phyloP scores from a whole-genome alignment of 768 basidiomycete genomes.

The Suillus bovinus region DNA sequence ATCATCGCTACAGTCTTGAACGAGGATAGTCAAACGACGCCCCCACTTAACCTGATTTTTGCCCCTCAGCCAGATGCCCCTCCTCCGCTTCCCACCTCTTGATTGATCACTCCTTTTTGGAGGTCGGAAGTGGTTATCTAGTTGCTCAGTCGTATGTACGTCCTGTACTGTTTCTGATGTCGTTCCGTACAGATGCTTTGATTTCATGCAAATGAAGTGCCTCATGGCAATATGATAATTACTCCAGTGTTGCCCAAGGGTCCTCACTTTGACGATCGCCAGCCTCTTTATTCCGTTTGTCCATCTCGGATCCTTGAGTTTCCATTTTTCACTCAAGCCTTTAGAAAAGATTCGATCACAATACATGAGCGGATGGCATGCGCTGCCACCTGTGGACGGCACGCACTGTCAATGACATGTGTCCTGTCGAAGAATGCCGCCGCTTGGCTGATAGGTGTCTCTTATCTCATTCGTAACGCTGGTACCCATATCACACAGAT shows the following conservation, averaged over 20 bases:
- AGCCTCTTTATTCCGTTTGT: constrained; percentile 3
- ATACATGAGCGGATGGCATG: not conserved
- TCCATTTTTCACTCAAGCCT: not conserved
- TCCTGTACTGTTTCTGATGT: constrained; percentile 5
- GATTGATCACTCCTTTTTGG: constrained; percentile 12
- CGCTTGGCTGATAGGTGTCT: not conserved
- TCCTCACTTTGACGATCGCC: constrained; percentile 7
- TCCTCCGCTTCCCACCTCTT: constrained; percentile 62
- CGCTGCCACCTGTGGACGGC: not conserved
- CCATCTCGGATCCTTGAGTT: not conserved
- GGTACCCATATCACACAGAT: not conserved
- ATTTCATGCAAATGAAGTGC: constrained; percentile 1
- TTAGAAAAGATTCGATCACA: not conserved
- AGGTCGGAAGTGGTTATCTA: constrained; percentile 18
- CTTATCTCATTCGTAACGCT: not conserved
- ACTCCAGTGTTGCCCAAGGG: not conserved
- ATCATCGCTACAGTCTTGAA: constrained; percentile 84
- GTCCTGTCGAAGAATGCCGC: not conserved
- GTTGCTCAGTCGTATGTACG: constrained; percentile 22
- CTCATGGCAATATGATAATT: not conserved
- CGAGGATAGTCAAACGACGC: constrained; percentile 84
- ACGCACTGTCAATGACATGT: not conserved
- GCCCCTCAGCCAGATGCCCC: constrained; percentile 83
- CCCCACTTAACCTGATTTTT: constrained; percentile 79
- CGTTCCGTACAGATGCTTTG: constrained; percentile 3